Conservation (phyloP, 192 early-diverging fungal genomes). For the Umbelopsis sp. region DNA sequence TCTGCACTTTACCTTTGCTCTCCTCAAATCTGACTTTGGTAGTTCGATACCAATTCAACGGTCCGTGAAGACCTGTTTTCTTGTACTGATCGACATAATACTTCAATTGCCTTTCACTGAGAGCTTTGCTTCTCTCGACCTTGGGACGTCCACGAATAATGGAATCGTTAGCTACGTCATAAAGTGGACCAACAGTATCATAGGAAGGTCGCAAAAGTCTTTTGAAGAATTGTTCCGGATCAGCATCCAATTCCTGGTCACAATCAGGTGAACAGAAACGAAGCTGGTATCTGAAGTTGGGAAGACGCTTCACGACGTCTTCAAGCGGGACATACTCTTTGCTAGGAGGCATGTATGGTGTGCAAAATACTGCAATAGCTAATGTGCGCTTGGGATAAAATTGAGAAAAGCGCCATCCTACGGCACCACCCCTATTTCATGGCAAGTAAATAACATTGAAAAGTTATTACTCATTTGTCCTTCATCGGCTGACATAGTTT, state of each 20-base stretch:
- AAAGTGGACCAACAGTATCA: constrained; percentile 13
- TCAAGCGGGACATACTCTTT: constrained; percentile 40
- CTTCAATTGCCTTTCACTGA: constrained; percentile 44
- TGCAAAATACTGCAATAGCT: constrained; percentile 53
- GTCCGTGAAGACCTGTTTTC: constrained; percentile 50
- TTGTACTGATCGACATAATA: constrained; percentile 53
- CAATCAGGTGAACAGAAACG: constrained; percentile 36
- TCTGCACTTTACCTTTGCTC: constrained; percentile 22
- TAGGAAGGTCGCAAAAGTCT: constrained; percentile 31
- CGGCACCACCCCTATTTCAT: constrained; percentile 44
- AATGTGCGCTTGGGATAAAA: constrained; percentile 61
- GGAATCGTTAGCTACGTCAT: constrained; percentile 21
- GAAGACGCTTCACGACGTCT: constrained; percentile 44
- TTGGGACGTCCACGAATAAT: constrained; percentile 21
- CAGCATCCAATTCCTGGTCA: constrained; percentile 46
- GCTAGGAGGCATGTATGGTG: constrained; percentile 51
- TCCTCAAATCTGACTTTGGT: constrained; percentile 31
- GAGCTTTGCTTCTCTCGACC: constrained; percentile 1
- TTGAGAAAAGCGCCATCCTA: constrained; percentile 56
- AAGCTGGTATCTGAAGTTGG: constrained; percentile 58
- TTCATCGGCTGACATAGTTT: neutral
- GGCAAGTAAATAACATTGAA: neutral
- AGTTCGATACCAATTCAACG: constrained; percentile 59
- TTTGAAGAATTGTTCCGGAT: constrained; percentile 35
- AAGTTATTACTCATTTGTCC: neutral